Base-by-base conservation (phyloP, 257 asterid genomes). In the Jaltomata sinuosa region DNA sequence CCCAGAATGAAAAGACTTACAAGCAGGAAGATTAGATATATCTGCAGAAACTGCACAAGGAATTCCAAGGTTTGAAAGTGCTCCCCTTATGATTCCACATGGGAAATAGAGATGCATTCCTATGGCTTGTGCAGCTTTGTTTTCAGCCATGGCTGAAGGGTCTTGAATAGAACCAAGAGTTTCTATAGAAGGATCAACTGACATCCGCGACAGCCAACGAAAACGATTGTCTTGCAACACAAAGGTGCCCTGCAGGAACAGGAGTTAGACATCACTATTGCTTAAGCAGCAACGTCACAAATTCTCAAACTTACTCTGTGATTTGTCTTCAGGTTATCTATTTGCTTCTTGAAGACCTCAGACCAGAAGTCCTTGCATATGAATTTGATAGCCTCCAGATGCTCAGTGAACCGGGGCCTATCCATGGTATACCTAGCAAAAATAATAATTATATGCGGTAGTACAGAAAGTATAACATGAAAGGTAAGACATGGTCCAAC, bases 21-120 rank as follows among this genome's bases (percentile, higher is more conserved):
- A 96, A 86, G 98, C 97, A 62, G 99, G 99, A 85, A 93, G 95
- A 88, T 88, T 92, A 86, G 98, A 93, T 86, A 92, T 96, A 91
- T 96, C 98, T 55, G 98, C 99, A 87, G 99, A 94, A 89, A 96
- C 99, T 86, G 98, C 99, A 93, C 98, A 94, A n/a, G 94, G 94
- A 87, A 96, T 96, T 83, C 99, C 99, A 94, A 96, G 90, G 92
- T 96, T 96, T 68, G 99, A 94, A 59, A 96, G 98, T 42, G 98
- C 98, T 82, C 99, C 99, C 85, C 99, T 91, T 80, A 96, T 94
- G 82, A 96, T 94, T 80, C 99, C 99, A 90, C 99, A 94, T 34
- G 98, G 99, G 86, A 96, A 96, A 87, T 96, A 96, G 32, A 96
- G 95, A 92, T 96, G 99, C 98, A 96, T 89, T 84, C 98, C 97